These are phyloP conservation scores for Cladosporium oxysporum DNA, from an alignment of 2,329 filamentous ascomycete species.

Conservation along the genomic window DNA sequence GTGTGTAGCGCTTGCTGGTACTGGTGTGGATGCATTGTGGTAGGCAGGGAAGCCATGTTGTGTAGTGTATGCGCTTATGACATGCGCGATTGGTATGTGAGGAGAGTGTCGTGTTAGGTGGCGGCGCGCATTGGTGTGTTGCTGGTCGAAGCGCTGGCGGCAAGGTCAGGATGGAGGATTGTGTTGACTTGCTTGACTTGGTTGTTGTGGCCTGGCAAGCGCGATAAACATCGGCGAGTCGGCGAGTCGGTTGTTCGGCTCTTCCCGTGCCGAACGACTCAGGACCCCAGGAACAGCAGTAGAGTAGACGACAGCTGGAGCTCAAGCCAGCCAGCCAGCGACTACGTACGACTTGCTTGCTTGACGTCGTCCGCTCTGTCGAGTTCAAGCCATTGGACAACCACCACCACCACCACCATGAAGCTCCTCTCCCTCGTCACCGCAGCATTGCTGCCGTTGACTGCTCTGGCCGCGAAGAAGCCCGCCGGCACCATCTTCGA, in stretches of 20 bases:
- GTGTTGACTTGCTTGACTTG: not conserved
- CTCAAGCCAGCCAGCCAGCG: not conserved
- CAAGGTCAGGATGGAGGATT: not conserved
- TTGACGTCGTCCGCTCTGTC: not conserved
- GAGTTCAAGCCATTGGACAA: constrained; percentile 7
- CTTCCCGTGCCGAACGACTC: not conserved
- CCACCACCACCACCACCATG: constrained; percentile 55
- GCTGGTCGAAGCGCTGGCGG: not conserved
- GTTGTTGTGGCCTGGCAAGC: constrained; percentile 11
- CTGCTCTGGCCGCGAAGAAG: constrained; percentile 65
- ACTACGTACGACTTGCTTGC: not conserved
- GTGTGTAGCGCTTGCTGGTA: constrained; percentile 55
- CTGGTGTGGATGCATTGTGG: constrained; percentile 32
- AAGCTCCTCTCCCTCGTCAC: constrained; percentile 66
- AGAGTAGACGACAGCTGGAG: constrained; percentile 9
- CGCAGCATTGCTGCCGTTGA: constrained; percentile 58
- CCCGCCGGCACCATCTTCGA: constrained; percentile 64
- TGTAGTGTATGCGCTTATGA: constrained; percentile 21
- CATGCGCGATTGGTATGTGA: constrained; percentile 24
- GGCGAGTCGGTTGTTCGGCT: constrained; percentile 5
- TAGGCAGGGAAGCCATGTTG: constrained; percentile 27
- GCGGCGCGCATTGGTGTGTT: constrained; percentile 16
- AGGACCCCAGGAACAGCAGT: not conserved
- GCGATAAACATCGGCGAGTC: constrained; percentile 9
- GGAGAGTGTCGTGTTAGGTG: constrained; percentile 10